These are phyloP conservation scores for Aspergillus luchuensis DNA, from an alignment of 2,329 filamentous ascomycete genomes.

Conservation along the genomic window DNA sequence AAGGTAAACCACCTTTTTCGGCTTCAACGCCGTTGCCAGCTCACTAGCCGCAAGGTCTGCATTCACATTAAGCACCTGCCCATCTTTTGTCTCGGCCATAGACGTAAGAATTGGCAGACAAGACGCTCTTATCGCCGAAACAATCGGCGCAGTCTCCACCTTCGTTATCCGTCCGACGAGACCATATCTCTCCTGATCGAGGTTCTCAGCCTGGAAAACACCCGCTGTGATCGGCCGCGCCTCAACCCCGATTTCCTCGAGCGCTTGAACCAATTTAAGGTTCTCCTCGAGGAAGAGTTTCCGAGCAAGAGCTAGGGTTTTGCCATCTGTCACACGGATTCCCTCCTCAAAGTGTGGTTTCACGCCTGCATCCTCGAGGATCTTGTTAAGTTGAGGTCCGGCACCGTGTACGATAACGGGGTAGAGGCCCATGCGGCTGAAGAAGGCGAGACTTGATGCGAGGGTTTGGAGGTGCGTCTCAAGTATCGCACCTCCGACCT, in stretches of 20 bases:
- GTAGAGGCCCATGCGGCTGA: conserved; percentile 92
- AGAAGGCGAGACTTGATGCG: conserved; percentile 83
- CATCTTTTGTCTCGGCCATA: conserved; percentile 90
- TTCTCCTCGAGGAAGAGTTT: conserved; percentile 96
- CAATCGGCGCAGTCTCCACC: conserved; percentile 86
- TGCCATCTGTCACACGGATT: conserved; percentile 91
- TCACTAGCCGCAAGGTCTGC: conserved; percentile 95
- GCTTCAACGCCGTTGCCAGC: conserved; percentile 82
- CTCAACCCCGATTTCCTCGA: conserved; percentile 86
- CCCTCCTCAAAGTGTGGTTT: conserved; percentile 96
- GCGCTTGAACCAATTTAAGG: conserved; percentile 81
- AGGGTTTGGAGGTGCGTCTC: conserved; percentile 92
- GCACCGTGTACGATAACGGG: conserved; percentile 95
- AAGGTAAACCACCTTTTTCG: conserved; percentile 96
- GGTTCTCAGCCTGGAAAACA: conserved; percentile 88
- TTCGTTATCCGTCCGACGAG: conserved; percentile 92
- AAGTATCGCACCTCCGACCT: conserved; percentile 94
- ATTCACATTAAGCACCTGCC: conserved; percentile 94
- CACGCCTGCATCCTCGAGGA: conserved; percentile 85
- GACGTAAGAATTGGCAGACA: conserved; percentile 93
- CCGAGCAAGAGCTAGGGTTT: conserved; percentile 86
- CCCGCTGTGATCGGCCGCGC: conserved; percentile 86
- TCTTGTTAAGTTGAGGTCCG: conserved; percentile 89
- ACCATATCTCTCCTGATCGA: conserved; percentile 95
- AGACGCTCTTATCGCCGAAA: conserved; percentile 85